Evolutionary conservation across 768 basidiomycete species (phyloP).

Genomic region (Mrakia frigida): DNA sequence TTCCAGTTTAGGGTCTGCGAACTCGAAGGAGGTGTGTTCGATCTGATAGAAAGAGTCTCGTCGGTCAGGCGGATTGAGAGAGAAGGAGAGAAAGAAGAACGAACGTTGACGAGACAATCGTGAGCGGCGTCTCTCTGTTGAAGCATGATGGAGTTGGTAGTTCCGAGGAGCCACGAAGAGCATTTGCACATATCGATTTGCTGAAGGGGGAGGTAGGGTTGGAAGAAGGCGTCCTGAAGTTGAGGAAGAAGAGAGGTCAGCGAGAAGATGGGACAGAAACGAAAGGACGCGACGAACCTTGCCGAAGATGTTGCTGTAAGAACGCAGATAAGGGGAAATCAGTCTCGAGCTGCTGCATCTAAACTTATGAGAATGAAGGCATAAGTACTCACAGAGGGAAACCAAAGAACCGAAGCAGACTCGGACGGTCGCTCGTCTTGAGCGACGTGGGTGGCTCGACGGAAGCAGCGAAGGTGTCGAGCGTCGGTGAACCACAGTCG

Average conservation of each 20-base stretch:
- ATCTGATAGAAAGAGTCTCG: conserved; percentile 51
- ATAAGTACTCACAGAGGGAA: conserved; percentile 71
- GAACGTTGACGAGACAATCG: conserved; percentile 82
- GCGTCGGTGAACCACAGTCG: conserved; percentile 82
- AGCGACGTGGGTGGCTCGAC: conserved; percentile 71
- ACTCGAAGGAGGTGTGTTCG: conserved; percentile 79
- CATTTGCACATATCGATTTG: conserved; percentile 84
- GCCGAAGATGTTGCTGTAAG: conserved; percentile 53
- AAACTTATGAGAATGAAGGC: too few relatives aligned
- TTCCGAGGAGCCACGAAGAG: conserved; percentile 69
- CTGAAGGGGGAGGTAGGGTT: conserved; percentile 93
- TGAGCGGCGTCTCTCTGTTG: conserved; percentile 63
- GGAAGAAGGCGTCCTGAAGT: conserved; percentile 82
- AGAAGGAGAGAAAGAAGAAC: conserved; percentile 30
- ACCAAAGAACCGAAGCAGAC: conserved; percentile 85
- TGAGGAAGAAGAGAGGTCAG: neutral
- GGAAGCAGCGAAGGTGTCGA: conserved; percentile 58
- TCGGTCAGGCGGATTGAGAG: neutral
- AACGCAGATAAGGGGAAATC: too few relatives aligned
- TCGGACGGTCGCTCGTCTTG: conserved; percentile 80
- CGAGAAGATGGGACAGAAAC: neutral
- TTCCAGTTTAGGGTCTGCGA: conserved; percentile 75
- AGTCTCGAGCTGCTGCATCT: too few relatives aligned
- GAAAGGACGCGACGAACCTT: conserved; percentile 53
- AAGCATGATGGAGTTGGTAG: conserved; percentile 90